Percentiles rank a stretch among this genome's conserved stretches.
Evolutionary conservation across 768 basidiomycete species (phyloP).

Genomic region (Tylopilus subfusipes): DNA sequence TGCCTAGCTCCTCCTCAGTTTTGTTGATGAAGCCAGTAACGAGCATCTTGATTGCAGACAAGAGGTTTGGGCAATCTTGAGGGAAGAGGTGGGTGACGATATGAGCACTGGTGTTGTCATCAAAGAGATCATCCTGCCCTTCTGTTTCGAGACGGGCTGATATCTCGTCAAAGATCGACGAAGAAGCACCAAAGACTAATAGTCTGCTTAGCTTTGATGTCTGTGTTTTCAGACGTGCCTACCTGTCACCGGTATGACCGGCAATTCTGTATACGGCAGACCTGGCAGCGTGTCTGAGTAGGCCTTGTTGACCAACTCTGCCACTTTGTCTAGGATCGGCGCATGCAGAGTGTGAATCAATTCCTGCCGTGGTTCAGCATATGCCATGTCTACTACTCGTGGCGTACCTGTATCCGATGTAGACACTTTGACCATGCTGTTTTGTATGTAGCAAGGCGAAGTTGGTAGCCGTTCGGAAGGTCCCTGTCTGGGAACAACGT

Average conservation of each 20-base stretch:
- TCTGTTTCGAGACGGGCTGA: conserved; percentile 34
- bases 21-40: conserved; percentile 51
- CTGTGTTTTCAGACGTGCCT: conserved; percentile 11
- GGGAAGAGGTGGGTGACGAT: conserved; percentile 53
- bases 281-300: conserved; percentile 48
- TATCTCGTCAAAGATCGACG: conserved; percentile 46
- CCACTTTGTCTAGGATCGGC: conserved; percentile 45
- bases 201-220: conserved; percentile 1
- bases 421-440: conserved; percentile 60
- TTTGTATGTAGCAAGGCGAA: conserved; percentile 53
- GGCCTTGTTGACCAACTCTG: conserved; percentile 41
- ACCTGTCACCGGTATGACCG: conserved; percentile 58
- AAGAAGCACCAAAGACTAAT: conserved; percentile 44
- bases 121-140: conserved; percentile 24
- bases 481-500: conserved; percentile 31
- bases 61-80: conserved; percentile 51
- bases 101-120: conserved; percentile 15
- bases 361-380: conserved; percentile 30
- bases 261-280: conserved; percentile 58
- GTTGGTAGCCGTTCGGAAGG: conserved; percentile 30
- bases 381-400: background rate
- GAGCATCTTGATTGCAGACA: conserved; percentile 51
- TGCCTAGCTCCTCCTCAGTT: conserved; percentile 30
- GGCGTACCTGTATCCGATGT: conserved; percentile 49
- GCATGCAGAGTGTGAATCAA: conserved; percentile 47